Percentiles rank a stretch among this genome's conserved stretches.
Conservation (phyloP, 2,329 filamentous ascomycete genomes). For the Calonectria naviculata region DNA sequence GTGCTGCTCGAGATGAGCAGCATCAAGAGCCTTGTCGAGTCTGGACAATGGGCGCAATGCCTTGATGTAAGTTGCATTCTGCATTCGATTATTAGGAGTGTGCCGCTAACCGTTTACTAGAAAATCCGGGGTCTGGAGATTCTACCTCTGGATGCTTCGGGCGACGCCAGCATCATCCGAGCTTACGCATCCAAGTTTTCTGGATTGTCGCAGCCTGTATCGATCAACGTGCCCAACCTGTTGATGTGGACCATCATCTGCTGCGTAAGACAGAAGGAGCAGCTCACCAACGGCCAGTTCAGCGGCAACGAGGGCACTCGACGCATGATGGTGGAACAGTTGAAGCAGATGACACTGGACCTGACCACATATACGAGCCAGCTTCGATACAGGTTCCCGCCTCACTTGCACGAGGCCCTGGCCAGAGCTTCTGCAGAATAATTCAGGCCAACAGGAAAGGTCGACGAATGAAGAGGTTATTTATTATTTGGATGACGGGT, state of each 20-base stretch:
- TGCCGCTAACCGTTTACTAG: slow-evolving; percentile 54
- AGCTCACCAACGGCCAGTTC: slow-evolving; percentile 77
- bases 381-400: slow-evolving; percentile 89
- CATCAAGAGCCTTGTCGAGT: slow-evolving; percentile 68
- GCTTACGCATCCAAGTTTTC: slow-evolving; percentile 84
- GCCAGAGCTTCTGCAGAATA: slow-evolving; percentile 81
- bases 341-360: slow-evolving; percentile 87
- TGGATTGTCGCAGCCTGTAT: slow-evolving; percentile 80
- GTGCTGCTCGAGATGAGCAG: slow-evolving; percentile 70
- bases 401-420: slow-evolving; percentile 87
- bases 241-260: slow-evolving; percentile 94
- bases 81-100: background rate
- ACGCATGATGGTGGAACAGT: slow-evolving; percentile 73
- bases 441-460: background rate
- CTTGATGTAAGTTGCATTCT: slow-evolving; percentile 63
- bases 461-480: background rate
- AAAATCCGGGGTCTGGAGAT: slow-evolving; percentile 81
- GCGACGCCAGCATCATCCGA: slow-evolving; percentile 83
- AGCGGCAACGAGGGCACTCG: slow-evolving; percentile 77
- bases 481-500: slow-evolving; percentile 10
- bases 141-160: slow-evolving; percentile 79
- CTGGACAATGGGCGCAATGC: slow-evolving; percentile 65
- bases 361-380: slow-evolving; percentile 94
- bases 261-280: slow-evolving; percentile 82
- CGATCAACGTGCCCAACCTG: slow-evolving; percentile 89